phyloP scores from a whole-genome alignment of 306 rosid species.

The Vigna unguiculata region DNA sequence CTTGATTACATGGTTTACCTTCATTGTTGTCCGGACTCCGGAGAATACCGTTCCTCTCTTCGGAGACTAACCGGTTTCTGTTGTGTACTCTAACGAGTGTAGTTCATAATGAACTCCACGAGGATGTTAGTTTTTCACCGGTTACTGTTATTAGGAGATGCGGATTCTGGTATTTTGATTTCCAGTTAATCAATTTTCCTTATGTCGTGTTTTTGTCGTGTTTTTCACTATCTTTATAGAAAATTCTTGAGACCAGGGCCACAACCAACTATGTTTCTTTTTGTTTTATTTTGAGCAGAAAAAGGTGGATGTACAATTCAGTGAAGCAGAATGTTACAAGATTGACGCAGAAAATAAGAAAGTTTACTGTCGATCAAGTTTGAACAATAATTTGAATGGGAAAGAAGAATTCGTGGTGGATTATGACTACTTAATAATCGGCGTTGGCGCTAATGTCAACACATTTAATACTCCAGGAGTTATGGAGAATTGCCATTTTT shows the following conservation, averaged over 20 bases:
- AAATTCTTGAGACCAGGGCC: neutral
- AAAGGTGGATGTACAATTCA: constrained; percentile 62
- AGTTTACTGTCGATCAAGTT: constrained; percentile 74
- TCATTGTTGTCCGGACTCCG: constrained; percentile 1
- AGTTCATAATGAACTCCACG: neutral
- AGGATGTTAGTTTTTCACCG: constrained; percentile 2
- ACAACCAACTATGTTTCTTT: constrained; percentile 20
- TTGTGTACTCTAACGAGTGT: constrained; percentile 5
- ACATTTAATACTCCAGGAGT: constrained; percentile 99
- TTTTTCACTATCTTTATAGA: neutral
- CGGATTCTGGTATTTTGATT: neutral
- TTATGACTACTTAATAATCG: constrained; percentile 79
- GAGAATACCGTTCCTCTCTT: neutral
- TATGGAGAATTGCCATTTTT: constrained; percentile 87
- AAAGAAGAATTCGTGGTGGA: constrained; percentile 75
- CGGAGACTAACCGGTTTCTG: neutral
- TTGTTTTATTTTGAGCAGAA: constrained; percentile 61
- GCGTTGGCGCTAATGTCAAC: constrained; percentile 90
- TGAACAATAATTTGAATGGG: constrained; percentile 61
- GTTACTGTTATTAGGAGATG: constrained; percentile 2
- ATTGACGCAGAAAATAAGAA: constrained; percentile 89
- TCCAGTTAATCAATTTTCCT: neutral
- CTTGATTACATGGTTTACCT: neutral
- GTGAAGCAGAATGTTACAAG: constrained; percentile 88
- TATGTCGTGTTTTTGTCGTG: neutral